phyloP scores from a whole-genome alignment of 106 monocot genomes.

The Allium sativum region DNA sequence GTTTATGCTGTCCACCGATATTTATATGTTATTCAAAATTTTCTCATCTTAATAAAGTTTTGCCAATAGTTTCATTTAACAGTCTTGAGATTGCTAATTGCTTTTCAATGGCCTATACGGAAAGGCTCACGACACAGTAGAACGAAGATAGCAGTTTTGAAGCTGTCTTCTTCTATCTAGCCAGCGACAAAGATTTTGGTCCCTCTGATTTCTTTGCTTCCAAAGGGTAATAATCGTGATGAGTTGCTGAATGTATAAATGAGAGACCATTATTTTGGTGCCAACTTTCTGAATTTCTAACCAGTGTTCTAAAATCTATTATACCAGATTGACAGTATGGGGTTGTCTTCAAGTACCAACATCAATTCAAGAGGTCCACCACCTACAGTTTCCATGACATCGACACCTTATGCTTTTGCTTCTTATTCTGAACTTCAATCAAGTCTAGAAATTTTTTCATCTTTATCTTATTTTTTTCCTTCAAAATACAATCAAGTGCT shows the following conservation, averaged over 20 bases:
- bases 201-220: constrained; percentile 85
- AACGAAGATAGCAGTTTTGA: constrained; percentile 77
- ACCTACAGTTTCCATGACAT: constrained; percentile 7
- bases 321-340: constrained; percentile 94
- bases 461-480: constrained; percentile 53
- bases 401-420: constrained; percentile 10
- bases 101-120: constrained; percentile 81
- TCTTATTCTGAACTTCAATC: constrained; percentile 22
- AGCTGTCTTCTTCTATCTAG: constrained; percentile 86
- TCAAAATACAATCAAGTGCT: constrained; percentile 15
- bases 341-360: constrained; percentile 70
- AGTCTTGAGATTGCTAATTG: constrained; percentile 70
- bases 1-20: too few relatives aligned
- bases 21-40: too few relatives aligned
- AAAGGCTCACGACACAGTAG: constrained; percentile 80
- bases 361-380: constrained; percentile 16
- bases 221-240: constrained; percentile 67
- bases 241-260: constrained; percentile 85
- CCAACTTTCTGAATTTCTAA: constrained; percentile 85
- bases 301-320: constrained; percentile 53
- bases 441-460: constrained; percentile 61
- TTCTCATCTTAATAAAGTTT: too few relatives aligned
- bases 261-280: constrained; percentile 88
- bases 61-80: constrained; percentile 23
- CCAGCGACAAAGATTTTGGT: constrained; percentile 91